Base-by-base conservation (phyloP, 179 eudicot species). In the Silene coronaria region DNA sequence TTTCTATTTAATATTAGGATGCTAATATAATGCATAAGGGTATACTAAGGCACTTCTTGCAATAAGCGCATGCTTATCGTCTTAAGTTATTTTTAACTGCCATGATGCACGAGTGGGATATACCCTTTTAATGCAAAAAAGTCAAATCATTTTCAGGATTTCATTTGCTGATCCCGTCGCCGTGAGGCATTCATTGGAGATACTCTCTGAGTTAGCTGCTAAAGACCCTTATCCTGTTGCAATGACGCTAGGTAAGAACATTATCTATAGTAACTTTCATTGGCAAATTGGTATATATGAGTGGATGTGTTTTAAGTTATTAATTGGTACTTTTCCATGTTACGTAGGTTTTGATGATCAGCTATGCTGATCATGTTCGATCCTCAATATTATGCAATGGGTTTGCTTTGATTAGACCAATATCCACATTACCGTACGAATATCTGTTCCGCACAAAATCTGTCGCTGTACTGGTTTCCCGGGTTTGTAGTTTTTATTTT, bases 211-310 rank as follows among this genome's bases (percentile, higher is more conserved):
- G 77, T 84, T 96, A 61, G 98, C 97, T 48, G 78, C 92, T 27
- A 91, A 79, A 78, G 99, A 96, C 76, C 97, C 99, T n/a, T 91
- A 93, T 82, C 92, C 97, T 30, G 99, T 89, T 48, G 96, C 99
- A 73, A 91, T 90, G 97, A 88, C 97, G 63, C 85, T 96, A 84
- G 99, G 99, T 96, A 85, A 84, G 72, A 62, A 53, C 57, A 63
- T 64, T 55, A 61, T 19, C 45, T 55, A 61, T 19, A 27, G 14
- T 19, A 19, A 70, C 51, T 23, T 38, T 38, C 74, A 24, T 51
- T 59, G 34, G 62, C 6, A 71, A 67, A 34, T 6, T 51, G 66
- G 58, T 45, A 22, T n/a, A n/a, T n/a, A n/a, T 11, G 55, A 10
- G 53, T 48, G 21, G 28, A 0, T 48, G 61, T 70, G 21, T 16